Percentiles rank a stretch among this genome's conserved stretches.
These are phyloP conservation scores for Leccinum variicolor DNA, from an alignment of 768 basidiomycete genomes.

Conservation along the genomic window DNA sequence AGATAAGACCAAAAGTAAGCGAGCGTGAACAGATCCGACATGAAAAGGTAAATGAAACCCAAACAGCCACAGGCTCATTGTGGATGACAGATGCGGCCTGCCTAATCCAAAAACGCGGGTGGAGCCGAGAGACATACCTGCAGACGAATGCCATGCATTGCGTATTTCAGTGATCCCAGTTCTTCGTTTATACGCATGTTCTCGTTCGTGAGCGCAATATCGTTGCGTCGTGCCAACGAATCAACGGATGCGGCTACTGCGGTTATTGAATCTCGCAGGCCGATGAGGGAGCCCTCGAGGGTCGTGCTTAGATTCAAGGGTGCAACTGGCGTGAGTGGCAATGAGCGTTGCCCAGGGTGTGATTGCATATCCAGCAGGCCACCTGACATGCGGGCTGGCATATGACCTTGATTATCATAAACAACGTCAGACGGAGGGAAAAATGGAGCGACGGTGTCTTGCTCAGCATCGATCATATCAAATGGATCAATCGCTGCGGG, in stretches of 20 bases:
- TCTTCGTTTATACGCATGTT: constrained; percentile 71
- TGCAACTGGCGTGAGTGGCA: constrained; percentile 41
- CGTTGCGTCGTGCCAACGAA: constrained; percentile 57
- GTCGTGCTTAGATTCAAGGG: constrained; percentile 62
- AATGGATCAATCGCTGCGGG: constrained; percentile 15
- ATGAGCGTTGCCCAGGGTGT: constrained; percentile 25
- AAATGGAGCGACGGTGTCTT: constrained; percentile 22
- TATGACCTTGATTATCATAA: constrained; percentile 18
- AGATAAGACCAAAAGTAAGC: constrained; percentile 16
- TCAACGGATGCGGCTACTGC: constrained; percentile 59
- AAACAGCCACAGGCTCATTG: constrained; percentile 1
- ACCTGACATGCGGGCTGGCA: constrained; percentile 13
- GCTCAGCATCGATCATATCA: constrained; percentile 21
- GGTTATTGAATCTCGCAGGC: constrained; percentile 58
- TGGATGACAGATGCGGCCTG: not conserved
- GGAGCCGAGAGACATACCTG: constrained; percentile 48
- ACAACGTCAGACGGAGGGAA: constrained; percentile 27
- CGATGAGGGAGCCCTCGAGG: constrained; percentile 57
- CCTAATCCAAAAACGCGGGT: constrained; percentile 1
- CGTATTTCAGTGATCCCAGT: constrained; percentile 62
- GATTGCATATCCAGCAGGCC: constrained; percentile 20
- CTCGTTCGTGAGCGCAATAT: constrained; percentile 69
- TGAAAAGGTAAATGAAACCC: constrained; percentile 8
- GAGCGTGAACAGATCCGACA: constrained; percentile 4
- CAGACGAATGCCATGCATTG: constrained; percentile 73